A percentile compares a stretch with the other conserved stretches of the same genome.
phyloP scores from a whole-genome alignment of 306 rosid genomes.

The Astragalus glycyphyllos region DNA sequence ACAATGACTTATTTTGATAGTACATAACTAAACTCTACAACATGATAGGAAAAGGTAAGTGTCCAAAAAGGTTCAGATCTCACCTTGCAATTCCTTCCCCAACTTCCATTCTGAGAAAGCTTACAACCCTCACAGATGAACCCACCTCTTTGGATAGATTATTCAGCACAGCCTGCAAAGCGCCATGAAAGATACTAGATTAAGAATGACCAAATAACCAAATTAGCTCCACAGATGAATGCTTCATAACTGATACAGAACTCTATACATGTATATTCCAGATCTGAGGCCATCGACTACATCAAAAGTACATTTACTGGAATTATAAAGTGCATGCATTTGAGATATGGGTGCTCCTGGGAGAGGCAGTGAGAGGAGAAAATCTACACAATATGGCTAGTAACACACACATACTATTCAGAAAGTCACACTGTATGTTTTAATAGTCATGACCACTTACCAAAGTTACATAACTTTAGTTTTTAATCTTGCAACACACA shows the following conservation, averaged over 20 bases:
- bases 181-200: conserved; percentile 36
- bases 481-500: not conserved
- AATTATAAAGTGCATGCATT: conserved; percentile 9
- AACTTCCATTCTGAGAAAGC: conserved; percentile 89
- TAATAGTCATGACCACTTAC: not conserved
- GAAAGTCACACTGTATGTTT: not conserved
- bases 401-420: not conserved
- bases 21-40: not conserved
- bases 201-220: conserved; percentile 31
- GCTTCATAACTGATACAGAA: conserved; percentile 23
- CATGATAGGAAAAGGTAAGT: conserved; percentile 16
- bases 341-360: not conserved
- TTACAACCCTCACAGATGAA: conserved; percentile 76
- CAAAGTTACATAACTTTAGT: not conserved
- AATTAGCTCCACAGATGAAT: conserved; percentile 18
- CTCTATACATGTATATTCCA: not conserved
- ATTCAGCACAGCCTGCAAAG: conserved; percentile 64
- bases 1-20: not conserved
- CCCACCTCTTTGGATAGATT: conserved; percentile 87
- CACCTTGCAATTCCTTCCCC: conserved; percentile 94
- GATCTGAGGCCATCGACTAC: not conserved
- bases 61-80: conserved; percentile 28
- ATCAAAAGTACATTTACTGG: not conserved
- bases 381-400: not conserved
- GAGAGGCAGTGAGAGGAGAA: not conserved